These are phyloP conservation scores for Wickerhamomyces bovis DNA, from an alignment of 805 yeast species.

Conservation along the genomic window DNA sequence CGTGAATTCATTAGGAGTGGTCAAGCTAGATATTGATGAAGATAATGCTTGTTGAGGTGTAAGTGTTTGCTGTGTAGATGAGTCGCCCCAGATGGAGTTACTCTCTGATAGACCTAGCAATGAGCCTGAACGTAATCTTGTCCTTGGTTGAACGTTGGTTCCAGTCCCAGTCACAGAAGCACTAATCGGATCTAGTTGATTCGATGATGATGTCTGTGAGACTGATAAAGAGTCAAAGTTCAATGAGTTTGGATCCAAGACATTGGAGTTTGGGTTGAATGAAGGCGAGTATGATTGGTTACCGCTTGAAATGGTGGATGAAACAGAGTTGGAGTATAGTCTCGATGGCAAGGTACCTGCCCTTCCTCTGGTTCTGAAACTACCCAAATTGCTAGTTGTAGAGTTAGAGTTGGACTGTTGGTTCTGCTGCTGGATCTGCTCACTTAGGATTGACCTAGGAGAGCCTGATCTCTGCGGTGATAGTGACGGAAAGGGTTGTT, in stretches of 20 bases:
- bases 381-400: conserved; percentile 30
- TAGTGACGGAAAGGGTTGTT: conserved; percentile 11
- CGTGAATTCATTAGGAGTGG: neutral
- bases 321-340: conserved; percentile 29
- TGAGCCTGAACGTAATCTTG: conserved; percentile 52
- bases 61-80: neutral
- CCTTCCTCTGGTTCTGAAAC: conserved; percentile 52
- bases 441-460: conserved; percentile 21
- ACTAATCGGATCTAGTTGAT: conserved; percentile 4
- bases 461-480: conserved; percentile 24
- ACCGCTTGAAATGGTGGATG: conserved; percentile 17
- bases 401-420: conserved; percentile 5
- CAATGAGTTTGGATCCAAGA: conserved; percentile 17
- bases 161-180: neutral
- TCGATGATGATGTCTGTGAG: conserved; percentile 12
- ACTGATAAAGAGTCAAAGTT: conserved; percentile 19
- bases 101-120: conserved; percentile 33
- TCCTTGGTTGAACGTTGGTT: conserved; percentile 3
- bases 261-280: conserved; percentile 8
- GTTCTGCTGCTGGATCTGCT: conserved; percentile 9
- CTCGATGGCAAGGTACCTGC: conserved; percentile 78
- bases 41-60: conserved; percentile 1
- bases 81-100: conserved; percentile 56
- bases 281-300: conserved; percentile 15
- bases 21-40: neutral